phyloP scores from a whole-genome alignment of 371 early-diverging fungal species.

The Catenaria anguillulae region DNA sequence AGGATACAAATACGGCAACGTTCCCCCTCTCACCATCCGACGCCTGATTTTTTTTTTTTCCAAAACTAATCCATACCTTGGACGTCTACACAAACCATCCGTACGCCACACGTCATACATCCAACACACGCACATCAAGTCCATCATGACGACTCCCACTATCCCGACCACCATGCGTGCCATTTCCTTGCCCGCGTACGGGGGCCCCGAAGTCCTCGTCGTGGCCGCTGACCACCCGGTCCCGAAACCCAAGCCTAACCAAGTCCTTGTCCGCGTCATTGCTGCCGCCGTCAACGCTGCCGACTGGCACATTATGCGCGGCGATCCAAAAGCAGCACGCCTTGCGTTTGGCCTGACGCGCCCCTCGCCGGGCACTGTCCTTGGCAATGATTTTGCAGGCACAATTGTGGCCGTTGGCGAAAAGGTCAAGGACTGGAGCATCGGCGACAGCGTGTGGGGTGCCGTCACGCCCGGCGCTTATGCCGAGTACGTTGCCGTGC shows the following conservation, averaged over 20 bases:
- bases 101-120: too few relatives aligned
- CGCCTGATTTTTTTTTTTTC: too few relatives aligned
- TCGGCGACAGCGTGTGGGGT: too few relatives aligned
- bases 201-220: conserved; percentile 15
- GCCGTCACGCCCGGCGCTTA: too few relatives aligned
- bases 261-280: conserved; percentile 35
- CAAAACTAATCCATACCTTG: too few relatives aligned
- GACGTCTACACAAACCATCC: too few relatives aligned
- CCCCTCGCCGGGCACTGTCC: conserved; percentile 14
- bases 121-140: too few relatives aligned
- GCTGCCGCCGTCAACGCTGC: conserved; percentile 47
- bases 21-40: too few relatives aligned
- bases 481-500: conserved; percentile 7
- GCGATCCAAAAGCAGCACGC: conserved; percentile 10
- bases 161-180: too few relatives aligned
- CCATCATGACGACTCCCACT: too few relatives aligned
- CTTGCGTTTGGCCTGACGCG: background rate
- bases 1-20: too few relatives aligned
- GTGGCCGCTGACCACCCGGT: conserved; percentile 15
- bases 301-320: conserved; percentile 34
- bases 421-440: conserved; percentile 1
- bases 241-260: conserved; percentile 18
- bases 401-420: conserved; percentile 19
- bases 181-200: background rate
- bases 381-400: conserved; percentile 22